A percentile compares a stretch with the other conserved stretches of the same genome.
Conservation (phyloP, 306 rosid species). For the Dalbergia cochinchinensis region DNA sequence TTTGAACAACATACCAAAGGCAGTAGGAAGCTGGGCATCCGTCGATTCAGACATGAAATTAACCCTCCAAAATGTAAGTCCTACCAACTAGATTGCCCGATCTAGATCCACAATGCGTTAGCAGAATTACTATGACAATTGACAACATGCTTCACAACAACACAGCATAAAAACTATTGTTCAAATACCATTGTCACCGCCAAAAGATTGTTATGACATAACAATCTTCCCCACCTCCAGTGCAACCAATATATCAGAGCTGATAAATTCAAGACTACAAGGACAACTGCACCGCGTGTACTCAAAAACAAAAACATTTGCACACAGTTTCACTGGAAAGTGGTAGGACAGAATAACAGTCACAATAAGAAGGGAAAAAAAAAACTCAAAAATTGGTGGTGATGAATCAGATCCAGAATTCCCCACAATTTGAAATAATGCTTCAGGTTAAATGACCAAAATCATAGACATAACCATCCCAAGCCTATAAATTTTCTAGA, state of each 20-base stretch:
- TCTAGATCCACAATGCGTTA: constrained; percentile 45
- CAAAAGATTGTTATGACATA: not conserved
- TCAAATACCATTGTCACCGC: constrained; percentile 2
- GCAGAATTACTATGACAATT: not conserved
- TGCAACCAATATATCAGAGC: constrained; percentile 12
- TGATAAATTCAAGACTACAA: not conserved
- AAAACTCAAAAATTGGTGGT: not conserved
- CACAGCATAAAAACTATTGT: constrained; percentile 10
- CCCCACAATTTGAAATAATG: constrained; percentile 11
- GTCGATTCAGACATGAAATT: constrained; percentile 78
- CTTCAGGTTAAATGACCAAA: constrained; percentile 7
- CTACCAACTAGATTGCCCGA: constrained; percentile 54
- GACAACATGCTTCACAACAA: constrained; percentile 16
- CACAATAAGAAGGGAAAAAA: not conserved
- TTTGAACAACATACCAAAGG: constrained; percentile 65
- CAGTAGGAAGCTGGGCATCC: constrained; percentile 72
- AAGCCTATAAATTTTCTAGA: not conserved
- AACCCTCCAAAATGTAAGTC: constrained; percentile 48
- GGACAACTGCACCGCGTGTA: not conserved
- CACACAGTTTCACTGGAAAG: not conserved
- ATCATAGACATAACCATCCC: not conserved
- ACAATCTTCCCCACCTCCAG: constrained; percentile 21
- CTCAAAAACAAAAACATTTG: not conserved
- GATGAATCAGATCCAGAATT: not conserved
- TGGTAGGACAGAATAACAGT: not conserved